Conservation (phyloP, 768 basidiomycete species). For the Termitomyces sp. region DNA sequence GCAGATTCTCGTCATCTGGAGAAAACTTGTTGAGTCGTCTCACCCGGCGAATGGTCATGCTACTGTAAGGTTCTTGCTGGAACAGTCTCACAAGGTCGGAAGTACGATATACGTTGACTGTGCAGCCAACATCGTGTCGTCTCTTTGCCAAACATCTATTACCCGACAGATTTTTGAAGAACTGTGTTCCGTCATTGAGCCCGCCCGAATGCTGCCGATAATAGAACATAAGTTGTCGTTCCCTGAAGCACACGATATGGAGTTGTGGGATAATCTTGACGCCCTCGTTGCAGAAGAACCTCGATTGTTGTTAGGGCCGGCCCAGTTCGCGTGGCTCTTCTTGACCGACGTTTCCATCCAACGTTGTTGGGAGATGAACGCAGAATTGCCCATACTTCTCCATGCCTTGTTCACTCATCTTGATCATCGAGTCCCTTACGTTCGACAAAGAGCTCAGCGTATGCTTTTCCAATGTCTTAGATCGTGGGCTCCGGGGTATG, state of each 20-base stretch:
- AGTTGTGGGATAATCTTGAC: constrained; percentile 76
- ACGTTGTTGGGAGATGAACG: constrained; percentile 67
- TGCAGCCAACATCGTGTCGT: constrained; percentile 78
- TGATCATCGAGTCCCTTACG: constrained; percentile 66
- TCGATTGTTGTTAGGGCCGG: constrained; percentile 65
- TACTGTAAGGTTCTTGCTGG: constrained; percentile 75
- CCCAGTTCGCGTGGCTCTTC: constrained; percentile 87
- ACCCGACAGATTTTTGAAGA: constrained; percentile 76
- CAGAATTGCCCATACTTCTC: constrained; percentile 67
- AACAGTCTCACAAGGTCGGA: constrained; percentile 82
- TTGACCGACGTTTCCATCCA: constrained; percentile 72
- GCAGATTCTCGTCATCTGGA: constrained; percentile 77
- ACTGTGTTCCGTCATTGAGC: constrained; percentile 80
- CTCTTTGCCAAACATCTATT: constrained; percentile 69
- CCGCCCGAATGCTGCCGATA: constrained; percentile 74
- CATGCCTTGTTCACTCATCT: constrained; percentile 78
- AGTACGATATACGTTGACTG: constrained; percentile 73
- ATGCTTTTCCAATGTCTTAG: constrained; percentile 84
- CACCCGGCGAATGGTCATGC: constrained; percentile 73
- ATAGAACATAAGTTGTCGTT: constrained; percentile 65
- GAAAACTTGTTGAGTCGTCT: constrained; percentile 66
- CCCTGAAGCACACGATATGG: constrained; percentile 62
- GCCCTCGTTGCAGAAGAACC: constrained; percentile 70
- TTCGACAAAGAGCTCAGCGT: constrained; percentile 66
- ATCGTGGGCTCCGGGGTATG: constrained; percentile 75